phyloP scores from a whole-genome alignment of 805 yeast species.

The Torulaspora delbrueckii region DNA sequence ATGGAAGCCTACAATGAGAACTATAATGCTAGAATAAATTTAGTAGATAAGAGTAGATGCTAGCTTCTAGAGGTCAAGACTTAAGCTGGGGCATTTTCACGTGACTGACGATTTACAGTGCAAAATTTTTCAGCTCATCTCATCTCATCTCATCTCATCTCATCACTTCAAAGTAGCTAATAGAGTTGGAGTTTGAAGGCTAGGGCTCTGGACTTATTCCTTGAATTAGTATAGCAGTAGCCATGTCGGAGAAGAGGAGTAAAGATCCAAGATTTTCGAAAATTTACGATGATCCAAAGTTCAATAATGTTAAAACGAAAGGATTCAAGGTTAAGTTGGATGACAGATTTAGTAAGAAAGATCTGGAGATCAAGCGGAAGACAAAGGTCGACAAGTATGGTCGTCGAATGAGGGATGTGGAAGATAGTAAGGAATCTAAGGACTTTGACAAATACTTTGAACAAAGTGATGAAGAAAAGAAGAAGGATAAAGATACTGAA shows the following conservation, averaged over 20 bases:
- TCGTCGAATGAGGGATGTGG: conserved; percentile 48
- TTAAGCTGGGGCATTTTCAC: not conserved
- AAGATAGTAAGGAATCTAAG: conserved; percentile 36
- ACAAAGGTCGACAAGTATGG: conserved; percentile 84
- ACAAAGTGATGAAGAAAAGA: conserved; percentile 35
- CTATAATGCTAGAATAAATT: not conserved
- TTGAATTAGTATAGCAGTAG: not conserved
- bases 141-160: conserved; percentile 15
- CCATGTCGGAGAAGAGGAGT: conserved; percentile 32
- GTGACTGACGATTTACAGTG: not conserved
- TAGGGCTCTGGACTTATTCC: not conserved
- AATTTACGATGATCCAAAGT: conserved; percentile 84
- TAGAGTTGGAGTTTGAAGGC: no score
- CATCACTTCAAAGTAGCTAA: not conserved
- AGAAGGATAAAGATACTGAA: conserved; percentile 15
- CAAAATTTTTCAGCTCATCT: conserved; percentile 24
- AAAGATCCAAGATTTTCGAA: conserved; percentile 72
- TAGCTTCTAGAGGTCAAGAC: no score
- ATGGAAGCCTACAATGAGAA: not conserved
- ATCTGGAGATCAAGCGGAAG: conserved; percentile 52
- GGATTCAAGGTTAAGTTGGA: conserved; percentile 75
- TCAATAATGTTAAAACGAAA: conserved; percentile 65
- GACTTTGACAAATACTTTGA: conserved; percentile 67
- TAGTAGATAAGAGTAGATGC: not conserved
- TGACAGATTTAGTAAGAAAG: conserved; percentile 69